Evolutionary conservation across 176 grass and related monocot species (phyloP), one percentile per base, ranked within the genome.

Genomic region (Zea luxurians): DNA sequence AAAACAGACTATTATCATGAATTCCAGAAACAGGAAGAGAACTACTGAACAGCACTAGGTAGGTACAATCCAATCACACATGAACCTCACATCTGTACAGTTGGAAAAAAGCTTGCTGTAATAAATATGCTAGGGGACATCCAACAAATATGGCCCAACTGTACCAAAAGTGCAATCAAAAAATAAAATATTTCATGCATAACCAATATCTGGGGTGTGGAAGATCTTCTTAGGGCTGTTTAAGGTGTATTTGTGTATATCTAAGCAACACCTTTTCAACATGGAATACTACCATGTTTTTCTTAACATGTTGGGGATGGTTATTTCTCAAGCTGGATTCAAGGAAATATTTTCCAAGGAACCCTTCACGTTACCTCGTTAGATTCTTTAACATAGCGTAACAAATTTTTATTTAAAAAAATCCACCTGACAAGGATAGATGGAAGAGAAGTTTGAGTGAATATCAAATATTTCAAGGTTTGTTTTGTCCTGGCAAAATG

Each of bases 81-180:
- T 48, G 18, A 43, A 57, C 7, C 46, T 76, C 65, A 17, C 38
- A 83, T 61, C 43, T 34, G 68, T 61, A 62, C 60, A 34, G 46
- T 48, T 48, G 46, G 67, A 27, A 27, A 27, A 27, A 27, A 27
- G 27, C 27, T 27, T 27, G 27, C 27, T 27, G 27, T 27, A 27
- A 27, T 27, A 27, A 27, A 27, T 27, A 27, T 16, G 27, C 50
- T 9, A 9, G n/a, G 40, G 8, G 6, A 75, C 5, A 20, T 34
- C 4, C 3, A 4, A 27, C 16, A 76, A 62, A 76, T 16, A 16
- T 16, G 48, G 10, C 49, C 41, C 5, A 41, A 12, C n/a, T 53
- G n/a, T 50, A 35, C 49, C 3, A 13, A 71, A 71, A 15, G 48
- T 8, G 7, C 7, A 71, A 13, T 15, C 20, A 36, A 36, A 48